Conservation (phyloP, 805 yeast species). For the Candida ascalaphidarum region DNA sequence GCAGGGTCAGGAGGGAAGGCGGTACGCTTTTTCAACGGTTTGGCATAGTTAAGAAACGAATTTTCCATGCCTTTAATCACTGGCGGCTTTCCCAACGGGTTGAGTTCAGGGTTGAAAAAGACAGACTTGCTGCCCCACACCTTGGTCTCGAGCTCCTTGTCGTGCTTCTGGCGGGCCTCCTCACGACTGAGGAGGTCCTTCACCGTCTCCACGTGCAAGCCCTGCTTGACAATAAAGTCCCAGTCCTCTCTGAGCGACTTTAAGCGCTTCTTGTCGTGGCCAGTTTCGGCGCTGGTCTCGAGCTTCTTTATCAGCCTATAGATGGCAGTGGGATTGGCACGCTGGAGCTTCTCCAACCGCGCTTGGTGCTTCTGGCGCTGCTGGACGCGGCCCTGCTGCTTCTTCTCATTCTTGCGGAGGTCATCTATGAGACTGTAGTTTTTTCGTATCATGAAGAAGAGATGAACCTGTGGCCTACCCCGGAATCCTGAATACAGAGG, state of each 20-base stretch:
- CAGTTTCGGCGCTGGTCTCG: constrained; percentile 7
- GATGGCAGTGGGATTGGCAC: constrained; percentile 26
- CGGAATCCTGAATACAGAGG: no score
- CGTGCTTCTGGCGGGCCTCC: constrained; percentile 9
- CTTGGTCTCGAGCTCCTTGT: constrained; percentile 10
- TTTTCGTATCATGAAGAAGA: constrained; percentile 13
- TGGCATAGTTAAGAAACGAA: constrained; percentile 13
- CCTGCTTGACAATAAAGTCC: constrained; percentile 24
- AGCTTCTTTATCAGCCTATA: constrained; percentile 23
- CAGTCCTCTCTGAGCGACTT: constrained; percentile 30
- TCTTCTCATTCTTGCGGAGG: constrained; percentile 25
- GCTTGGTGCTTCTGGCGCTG: constrained; percentile 26
- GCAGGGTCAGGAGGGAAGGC: constrained; percentile 19
- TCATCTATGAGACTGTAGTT: constrained; percentile 30
- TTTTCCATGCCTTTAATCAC: constrained; percentile 6
- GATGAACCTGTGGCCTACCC: no score
- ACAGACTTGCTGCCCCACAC: constrained; percentile 42
- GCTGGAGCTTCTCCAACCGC: constrained; percentile 14
- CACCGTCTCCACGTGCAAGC: constrained; percentile 23
- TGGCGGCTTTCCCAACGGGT: constrained; percentile 52
- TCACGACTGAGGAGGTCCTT: constrained; percentile 12
- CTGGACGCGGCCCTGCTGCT: constrained; percentile 26
- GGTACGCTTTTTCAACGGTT: constrained; percentile 18
- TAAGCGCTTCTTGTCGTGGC: constrained; percentile 12
- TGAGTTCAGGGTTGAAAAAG: constrained; percentile 60